phyloP scores from a whole-genome alignment of 257 asterid genomes.

The Fraxinus pennsylvanica region DNA sequence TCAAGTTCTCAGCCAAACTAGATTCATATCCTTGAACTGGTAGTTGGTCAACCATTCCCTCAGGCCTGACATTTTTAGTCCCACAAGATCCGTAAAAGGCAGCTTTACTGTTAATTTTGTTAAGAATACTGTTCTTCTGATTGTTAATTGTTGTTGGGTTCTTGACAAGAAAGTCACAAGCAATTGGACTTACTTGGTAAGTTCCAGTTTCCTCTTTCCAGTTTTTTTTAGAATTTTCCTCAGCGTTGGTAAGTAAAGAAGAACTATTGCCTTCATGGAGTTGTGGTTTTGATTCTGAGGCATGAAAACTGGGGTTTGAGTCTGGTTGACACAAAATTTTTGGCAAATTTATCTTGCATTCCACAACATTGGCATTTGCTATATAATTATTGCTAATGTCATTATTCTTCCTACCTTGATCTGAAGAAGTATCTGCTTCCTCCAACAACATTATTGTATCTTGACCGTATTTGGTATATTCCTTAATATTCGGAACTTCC shows the following conservation, averaged over 20 bases:
- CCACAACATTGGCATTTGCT: constrained; percentile 25
- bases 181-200: constrained; percentile 29
- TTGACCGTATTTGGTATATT: constrained; percentile 30
- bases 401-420: constrained; percentile 24
- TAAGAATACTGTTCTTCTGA: constrained; percentile 19
- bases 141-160: constrained; percentile 36
- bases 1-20: constrained; percentile 18
- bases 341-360: constrained; percentile 38
- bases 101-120: constrained; percentile 14
- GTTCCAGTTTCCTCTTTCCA: constrained; percentile 28
- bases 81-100: constrained; percentile 23
- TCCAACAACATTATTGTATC: constrained; percentile 25
- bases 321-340: constrained; percentile 36
- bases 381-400: constrained; percentile 23
- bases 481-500: constrained; percentile 30
- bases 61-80: constrained; percentile 17
- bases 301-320: constrained; percentile 30
- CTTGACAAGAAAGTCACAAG: constrained; percentile 36
- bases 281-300: constrained; percentile 30
- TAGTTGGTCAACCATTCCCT: constrained; percentile 32
- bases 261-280: constrained; percentile 28
- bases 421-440: constrained; percentile 25
- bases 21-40: constrained; percentile 29
- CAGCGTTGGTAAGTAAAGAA: constrained; percentile 28
- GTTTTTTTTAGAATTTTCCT: constrained; percentile 30